Evolutionary conservation across 768 basidiomycete species (phyloP).

Genomic region (Hericium erinaceus): DNA sequence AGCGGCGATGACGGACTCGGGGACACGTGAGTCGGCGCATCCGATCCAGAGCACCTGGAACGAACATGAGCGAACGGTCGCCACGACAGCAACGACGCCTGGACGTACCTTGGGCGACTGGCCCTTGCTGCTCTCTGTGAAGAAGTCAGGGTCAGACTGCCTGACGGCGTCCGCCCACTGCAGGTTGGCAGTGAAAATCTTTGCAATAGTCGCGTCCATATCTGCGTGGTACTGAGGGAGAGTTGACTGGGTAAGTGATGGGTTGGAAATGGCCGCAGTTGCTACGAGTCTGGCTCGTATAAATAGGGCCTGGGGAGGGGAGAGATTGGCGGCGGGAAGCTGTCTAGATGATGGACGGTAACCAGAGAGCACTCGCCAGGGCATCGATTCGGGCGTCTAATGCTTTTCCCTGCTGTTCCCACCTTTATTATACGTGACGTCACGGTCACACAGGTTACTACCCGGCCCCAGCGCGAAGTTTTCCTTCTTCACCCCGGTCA

Average conservation of each 20-base stretch:
- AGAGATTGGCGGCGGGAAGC: not conserved
- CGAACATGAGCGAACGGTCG: not conserved
- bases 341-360: not conserved
- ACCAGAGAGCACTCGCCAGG: not conserved
- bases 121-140: slow-evolving; percentile 46
- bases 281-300: not conserved
- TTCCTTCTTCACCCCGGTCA: too few relatives aligned
- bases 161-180: slow-evolving; percentile 63
- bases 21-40: slow-evolving; percentile 80
- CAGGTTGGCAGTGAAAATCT: slow-evolving; percentile 43
- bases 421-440: too few relatives aligned
- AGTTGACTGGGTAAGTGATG: not conserved
- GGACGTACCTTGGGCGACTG: slow-evolving; percentile 55
- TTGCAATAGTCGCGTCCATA: slow-evolving; percentile 17
- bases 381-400: not conserved
- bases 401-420: too few relatives aligned
- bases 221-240: not conserved
- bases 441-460: too few relatives aligned
- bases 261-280: not conserved
- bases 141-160: slow-evolving; percentile 51
- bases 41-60: slow-evolving; percentile 70
- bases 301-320: not conserved
- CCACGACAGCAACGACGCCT: not conserved
- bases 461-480: too few relatives aligned
- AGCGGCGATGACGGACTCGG: slow-evolving; percentile 64